Percentiles rank a stretch among this genome's conserved stretches.
phyloP scores from a whole-genome alignment of 371 early-diverging fungal genomes.

The Circinella minor region DNA sequence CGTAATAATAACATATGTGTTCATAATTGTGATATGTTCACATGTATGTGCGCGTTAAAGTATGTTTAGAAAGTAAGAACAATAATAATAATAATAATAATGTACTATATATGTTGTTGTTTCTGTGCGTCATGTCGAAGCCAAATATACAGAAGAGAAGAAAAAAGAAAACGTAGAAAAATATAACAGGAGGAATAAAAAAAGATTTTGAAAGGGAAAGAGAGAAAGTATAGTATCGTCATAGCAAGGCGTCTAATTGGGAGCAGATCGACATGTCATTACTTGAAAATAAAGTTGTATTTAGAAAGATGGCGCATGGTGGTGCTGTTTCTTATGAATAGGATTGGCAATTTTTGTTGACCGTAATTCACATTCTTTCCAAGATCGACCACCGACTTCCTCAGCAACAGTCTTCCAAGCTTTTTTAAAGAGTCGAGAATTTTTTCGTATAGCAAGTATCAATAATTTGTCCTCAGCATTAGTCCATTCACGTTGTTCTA shows the following conservation, averaged over 20 bases:
- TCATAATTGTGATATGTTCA: not conserved
- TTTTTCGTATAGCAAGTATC: constrained; percentile 29
- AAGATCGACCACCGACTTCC: constrained; percentile 28
- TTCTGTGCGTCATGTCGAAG: not conserved
- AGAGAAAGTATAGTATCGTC: not conserved
- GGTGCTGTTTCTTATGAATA: constrained; percentile 26
- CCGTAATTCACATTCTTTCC: constrained; percentile 33
- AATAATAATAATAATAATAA: no score
- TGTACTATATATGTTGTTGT: no score
- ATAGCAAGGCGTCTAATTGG: not conserved
- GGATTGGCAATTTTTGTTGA: constrained; percentile 17
- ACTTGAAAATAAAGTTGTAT: not conserved
- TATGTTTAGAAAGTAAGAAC: no score
- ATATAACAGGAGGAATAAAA: no score
- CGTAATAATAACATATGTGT: not conserved
- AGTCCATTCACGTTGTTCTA: constrained; percentile 32
- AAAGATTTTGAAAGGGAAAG: not conserved
- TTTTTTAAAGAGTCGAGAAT: constrained; percentile 31
- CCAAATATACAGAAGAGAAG: not conserved
- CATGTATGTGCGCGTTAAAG: no score
- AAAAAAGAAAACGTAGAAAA: not conserved
- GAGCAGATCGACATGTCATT: not conserved
- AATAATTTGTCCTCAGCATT: constrained; percentile 26
- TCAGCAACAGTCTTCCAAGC: constrained; percentile 36
- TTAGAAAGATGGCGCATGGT: constrained; percentile 7